Evolutionary conservation across 257 asterid genomes (phyloP).

Genomic region (Solanum bulbocastanum): DNA sequence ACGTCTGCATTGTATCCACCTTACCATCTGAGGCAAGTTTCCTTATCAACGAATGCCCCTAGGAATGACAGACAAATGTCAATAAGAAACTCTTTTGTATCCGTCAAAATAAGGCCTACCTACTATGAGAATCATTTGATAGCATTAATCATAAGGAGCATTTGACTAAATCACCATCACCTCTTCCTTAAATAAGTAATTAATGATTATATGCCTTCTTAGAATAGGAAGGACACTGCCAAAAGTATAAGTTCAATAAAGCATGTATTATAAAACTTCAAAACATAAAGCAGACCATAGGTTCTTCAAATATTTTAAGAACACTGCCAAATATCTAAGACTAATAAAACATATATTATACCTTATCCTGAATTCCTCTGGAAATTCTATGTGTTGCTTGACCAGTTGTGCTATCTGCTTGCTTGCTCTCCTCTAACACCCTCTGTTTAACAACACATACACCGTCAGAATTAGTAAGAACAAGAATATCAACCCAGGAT

Average conservation of each 20-base stretch:
- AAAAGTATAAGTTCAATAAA: neutral
- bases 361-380: slow-evolving; percentile 82
- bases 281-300: neutral
- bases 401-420: slow-evolving; percentile 76
- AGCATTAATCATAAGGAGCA: neutral
- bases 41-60: slow-evolving; percentile 78
- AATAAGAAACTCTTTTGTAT: neutral
- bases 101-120: neutral
- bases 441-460: slow-evolving; percentile 22
- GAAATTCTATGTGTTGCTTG: slow-evolving; percentile 73
- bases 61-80: neutral
- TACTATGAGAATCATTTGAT: neutral
- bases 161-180: neutral
- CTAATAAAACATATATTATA: neutral
- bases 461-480: neutral
- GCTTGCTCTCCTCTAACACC: slow-evolving; percentile 59
- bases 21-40: slow-evolving; percentile 67
- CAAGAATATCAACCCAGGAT: neutral
- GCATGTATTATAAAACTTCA: neutral
- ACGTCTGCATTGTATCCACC: slow-evolving; percentile 56
- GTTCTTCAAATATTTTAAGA: neutral
- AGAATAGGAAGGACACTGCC: neutral
- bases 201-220: neutral
- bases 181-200: neutral
- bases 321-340: neutral